phyloP scores from a whole-genome alignment of 495 filamentous ascomycete species.

The Cercophora samala region DNA sequence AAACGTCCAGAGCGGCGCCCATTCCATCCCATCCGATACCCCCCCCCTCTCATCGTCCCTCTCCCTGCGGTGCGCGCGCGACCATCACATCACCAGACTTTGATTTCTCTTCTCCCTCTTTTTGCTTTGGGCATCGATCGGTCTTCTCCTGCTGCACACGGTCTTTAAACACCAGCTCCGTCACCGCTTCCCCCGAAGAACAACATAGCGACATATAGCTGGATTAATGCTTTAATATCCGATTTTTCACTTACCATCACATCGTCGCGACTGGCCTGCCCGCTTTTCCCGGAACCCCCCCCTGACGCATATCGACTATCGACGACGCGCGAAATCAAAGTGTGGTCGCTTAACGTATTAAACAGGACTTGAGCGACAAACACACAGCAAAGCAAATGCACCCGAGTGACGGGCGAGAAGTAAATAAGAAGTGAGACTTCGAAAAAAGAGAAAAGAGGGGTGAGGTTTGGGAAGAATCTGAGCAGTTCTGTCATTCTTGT shows the following conservation, averaged over 20 bases:
- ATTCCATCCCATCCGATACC: neutral
- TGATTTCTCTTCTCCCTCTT: neutral
- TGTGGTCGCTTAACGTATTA: neutral
- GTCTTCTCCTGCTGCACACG: neutral
- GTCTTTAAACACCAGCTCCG: neutral
- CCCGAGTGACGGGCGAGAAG: neutral
- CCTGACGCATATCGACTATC: neutral
- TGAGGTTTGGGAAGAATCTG: neutral
- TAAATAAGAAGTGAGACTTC: neutral
- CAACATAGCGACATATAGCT: neutral
- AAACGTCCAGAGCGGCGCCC: neutral
- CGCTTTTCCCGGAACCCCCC: neutral
- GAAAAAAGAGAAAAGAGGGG: neutral
- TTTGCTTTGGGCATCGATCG: neutral
- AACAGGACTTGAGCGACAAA: neutral
- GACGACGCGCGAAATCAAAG: neutral
- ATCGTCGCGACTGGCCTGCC: neutral
- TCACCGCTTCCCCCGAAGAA: neutral
- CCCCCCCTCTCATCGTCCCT: neutral
- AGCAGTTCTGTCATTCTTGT: neutral
- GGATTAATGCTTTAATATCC: conserved; percentile 2
- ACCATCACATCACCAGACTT: conserved; percentile 3
- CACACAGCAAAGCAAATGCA: neutral
- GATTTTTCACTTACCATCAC: conserved; percentile 1
- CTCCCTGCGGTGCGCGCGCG: neutral